phyloP scores from a whole-genome alignment of 768 basidiomycete species.

The Lepiota venenata region DNA sequence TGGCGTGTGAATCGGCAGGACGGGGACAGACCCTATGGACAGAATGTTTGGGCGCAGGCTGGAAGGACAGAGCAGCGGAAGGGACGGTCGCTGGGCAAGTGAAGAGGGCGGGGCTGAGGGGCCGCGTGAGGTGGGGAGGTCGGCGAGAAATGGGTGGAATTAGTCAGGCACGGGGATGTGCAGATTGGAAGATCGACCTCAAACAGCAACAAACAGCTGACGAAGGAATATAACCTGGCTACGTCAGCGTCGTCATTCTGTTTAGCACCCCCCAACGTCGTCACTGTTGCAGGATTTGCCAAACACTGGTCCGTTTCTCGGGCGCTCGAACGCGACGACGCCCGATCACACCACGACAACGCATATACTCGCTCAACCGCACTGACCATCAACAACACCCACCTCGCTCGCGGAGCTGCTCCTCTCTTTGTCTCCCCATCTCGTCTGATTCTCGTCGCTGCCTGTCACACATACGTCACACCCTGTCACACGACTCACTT shows the following conservation, averaged over 20 bases:
- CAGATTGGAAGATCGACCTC: slow-evolving; percentile 16
- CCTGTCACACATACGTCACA: slow-evolving; percentile 7
- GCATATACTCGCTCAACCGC: too few relatives aligned
- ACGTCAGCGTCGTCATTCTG: slow-evolving; percentile 52
- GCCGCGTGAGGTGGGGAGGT: slow-evolving; percentile 5
- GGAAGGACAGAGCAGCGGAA: neutral
- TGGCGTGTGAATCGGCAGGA: neutral
- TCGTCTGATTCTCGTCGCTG: slow-evolving; percentile 2
- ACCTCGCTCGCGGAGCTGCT: neutral
- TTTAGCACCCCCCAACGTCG: slow-evolving; percentile 33
- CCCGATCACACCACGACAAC: neutral
- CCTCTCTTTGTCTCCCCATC: neutral
- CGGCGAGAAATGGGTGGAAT: neutral
- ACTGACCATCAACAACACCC: too few relatives aligned
- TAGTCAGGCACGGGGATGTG: slow-evolving; percentile 21
- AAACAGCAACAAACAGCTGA: slow-evolving; percentile 38
- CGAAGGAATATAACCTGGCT: slow-evolving; percentile 40
- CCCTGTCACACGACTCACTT: neutral
- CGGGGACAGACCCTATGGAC: neutral
- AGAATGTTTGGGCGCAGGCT: neutral
- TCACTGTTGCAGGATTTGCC: slow-evolving; percentile 18
- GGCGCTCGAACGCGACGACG: neutral
- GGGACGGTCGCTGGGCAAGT: slow-evolving; percentile 18
- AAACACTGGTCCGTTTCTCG: slow-evolving; percentile 2
- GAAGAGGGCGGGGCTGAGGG: slow-evolving; percentile 19